phyloP scores from a whole-genome alignment of 768 basidiomycete species.

The Pisolithus marmoratus region DNA sequence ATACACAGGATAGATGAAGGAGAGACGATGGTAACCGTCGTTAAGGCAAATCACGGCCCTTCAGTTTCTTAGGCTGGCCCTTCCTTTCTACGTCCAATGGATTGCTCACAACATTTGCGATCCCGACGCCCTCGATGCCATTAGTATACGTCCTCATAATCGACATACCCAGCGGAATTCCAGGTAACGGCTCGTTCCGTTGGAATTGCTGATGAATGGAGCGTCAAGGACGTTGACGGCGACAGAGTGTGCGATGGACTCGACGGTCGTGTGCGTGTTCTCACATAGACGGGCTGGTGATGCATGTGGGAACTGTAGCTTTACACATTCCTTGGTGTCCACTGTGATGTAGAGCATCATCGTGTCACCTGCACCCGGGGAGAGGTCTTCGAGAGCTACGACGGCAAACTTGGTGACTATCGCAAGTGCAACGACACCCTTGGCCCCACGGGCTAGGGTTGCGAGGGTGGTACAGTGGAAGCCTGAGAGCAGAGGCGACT shows the following conservation, averaged over 20 bases:
- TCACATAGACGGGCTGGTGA: conserved; percentile 72
- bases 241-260: conserved; percentile 88
- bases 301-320: conserved; percentile 90
- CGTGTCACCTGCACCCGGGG: conserved; percentile 49
- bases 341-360: conserved; percentile 84
- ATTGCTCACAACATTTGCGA: conserved; percentile 85
- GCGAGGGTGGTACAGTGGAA: conserved; percentile 67
- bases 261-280: conserved; percentile 94
- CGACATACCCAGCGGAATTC: conserved; percentile 83
- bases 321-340: conserved; percentile 80
- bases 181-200: conserved; percentile 89
- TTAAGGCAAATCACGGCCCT: conserved; percentile 84
- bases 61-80: conserved; percentile 63
- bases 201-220: conserved; percentile 92
- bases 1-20: not conserved
- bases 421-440: conserved; percentile 88
- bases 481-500: conserved; percentile 84
- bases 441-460: conserved; percentile 78
- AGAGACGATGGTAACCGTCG: conserved; percentile 46
- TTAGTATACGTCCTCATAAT: conserved; percentile 87
- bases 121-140: conserved; percentile 84
- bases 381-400: conserved; percentile 75
- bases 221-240: conserved; percentile 96
- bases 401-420: conserved; percentile 91
- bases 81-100: conserved; percentile 77